Evolutionary conservation across 2,329 filamentous ascomycete species (phyloP), one percentile per base, ranked within the genome.

Genomic region (Ophiostoma perfectum): DNA sequence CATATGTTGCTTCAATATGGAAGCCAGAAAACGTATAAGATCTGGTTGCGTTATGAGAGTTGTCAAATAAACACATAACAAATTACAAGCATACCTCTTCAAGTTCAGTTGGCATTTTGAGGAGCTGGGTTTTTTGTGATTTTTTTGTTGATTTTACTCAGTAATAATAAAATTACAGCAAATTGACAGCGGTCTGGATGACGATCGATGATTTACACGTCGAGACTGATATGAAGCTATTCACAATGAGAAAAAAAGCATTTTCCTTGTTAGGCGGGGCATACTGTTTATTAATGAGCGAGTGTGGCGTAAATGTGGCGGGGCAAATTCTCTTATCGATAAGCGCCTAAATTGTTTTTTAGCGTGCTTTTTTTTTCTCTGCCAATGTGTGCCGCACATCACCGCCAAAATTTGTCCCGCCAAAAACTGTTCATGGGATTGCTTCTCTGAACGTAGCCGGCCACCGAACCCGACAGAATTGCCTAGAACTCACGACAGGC

Each of bases 91-190:
- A 58, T 81, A 91, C 90, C 80, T 93, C 90, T 80, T 92, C 89
- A 62, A 93, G 78, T 81, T 93, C 89, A 60, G 88, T 88, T 67
- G 89, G 85, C 90, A 93, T 93, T 44, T 72, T 83, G 7, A 4
- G 8, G 18, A 42, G 3, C 8, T 41, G 1, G 14, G 38, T n/a
- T 39, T 62, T 44, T 42, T 63, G 4, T 18, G 38, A 12, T 12
- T 63, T 44, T 27, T 27, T 4, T 63, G 9, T 7, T 39, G 27
- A 27, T 12, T 41, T n/a, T 41, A 2, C 39, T 12, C 16, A 18
- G 39, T 5, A 27, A 63, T 11, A 41, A 4, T 44, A 44, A 16
- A 18, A 5, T 27, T 27, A 27, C 27, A 27, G 27, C 27, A 27
- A 27, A 52, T 6, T n/a, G 18, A n/a, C 3, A 42, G 39, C n/a